Evolutionary conservation across 2,329 filamentous ascomycete species (phyloP), one percentile per base, ranked within the genome.

Genomic region (Sporothrix sp.): DNA sequence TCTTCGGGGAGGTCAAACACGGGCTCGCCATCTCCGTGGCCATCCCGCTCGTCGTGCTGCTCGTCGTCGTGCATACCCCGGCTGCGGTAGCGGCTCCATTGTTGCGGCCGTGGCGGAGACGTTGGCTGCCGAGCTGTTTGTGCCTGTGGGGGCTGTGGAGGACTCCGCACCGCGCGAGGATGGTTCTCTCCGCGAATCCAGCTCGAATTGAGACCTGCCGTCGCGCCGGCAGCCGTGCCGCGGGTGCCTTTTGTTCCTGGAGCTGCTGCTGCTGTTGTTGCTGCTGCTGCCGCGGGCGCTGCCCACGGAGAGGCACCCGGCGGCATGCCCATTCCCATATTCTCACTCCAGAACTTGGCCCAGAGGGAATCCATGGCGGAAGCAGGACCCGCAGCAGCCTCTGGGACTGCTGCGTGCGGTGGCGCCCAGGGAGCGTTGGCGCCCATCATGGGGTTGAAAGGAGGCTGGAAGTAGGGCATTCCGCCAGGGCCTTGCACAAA

Each of bases 141-240:
- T n/a, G n/a, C 7, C 3, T 23, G 42, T 37, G 35, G 16, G 3
- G 20, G 43, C 14, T 28, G 25, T 28, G 43, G 43, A 3, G 42
- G 16, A 11, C 40, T 16, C 3, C 39, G 39, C 4, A 35, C 20
- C 10, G 48, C 35, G 7, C 18, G 13, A 3, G 40, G 14, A 9
- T 33, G 25, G 9, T 21, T 21, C 3, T 51, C 40, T 2, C 48
- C 33, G 5, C 48, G 48, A 3, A 51, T 32, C 48, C 48, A 51
- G 18, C 16, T 39, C 3, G 48, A 45, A 18, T 13, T 30, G 2
- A 38, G 28, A 2, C 33, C 32, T 9, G 35, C 13, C 2, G n/a
- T n/a, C n/a, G 32, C 40, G n/a, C 13, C 32, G 11, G 40, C n/a
- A 2, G 37, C 7, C n/a, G 40, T n/a, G 2, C 32, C 36, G n/a